A percentile compares a stretch with the other conserved stretches of the same genome.
phyloP scores from a whole-genome alignment of 176 grass and related monocot genomes.

The Rhynchospora pubera region DNA sequence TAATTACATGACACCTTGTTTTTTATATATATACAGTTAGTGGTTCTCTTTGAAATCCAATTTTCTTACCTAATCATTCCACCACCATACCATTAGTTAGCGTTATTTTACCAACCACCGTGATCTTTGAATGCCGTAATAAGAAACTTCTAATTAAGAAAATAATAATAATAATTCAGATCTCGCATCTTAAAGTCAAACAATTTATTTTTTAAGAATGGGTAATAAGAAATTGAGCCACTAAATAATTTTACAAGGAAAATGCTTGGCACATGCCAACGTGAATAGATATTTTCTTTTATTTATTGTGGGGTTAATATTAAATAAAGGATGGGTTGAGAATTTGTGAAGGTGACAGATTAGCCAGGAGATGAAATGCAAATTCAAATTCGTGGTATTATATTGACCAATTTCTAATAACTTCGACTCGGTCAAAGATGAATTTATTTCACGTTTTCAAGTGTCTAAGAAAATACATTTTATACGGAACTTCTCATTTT shows the following conservation, averaged over 20 bases:
- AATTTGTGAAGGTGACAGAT: not conserved
- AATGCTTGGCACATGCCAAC: not conserved
- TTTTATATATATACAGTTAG: not conserved
- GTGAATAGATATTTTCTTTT: not conserved
- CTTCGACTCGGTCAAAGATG: constrained; percentile 1
- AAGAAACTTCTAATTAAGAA: not conserved
- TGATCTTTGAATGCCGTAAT: not conserved
- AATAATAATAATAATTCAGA: too few species aligned
- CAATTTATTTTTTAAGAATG: not conserved
- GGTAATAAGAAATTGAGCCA: not conserved
- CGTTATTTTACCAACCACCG: not conserved
- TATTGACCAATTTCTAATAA: not conserved
- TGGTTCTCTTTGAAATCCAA: not conserved
- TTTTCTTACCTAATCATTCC: constrained; percentile 9
- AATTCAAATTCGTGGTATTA: not conserved
- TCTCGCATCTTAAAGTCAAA: constrained; percentile 1
- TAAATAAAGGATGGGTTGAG: not conserved
- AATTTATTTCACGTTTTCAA: not conserved
- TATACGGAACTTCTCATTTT: not conserved
- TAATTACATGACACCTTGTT: not conserved
- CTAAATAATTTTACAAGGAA: not conserved
- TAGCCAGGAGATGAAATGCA: not conserved
- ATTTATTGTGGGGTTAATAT: not conserved
- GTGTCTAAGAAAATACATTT: not conserved
- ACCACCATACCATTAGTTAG: not conserved